phyloP scores from a whole-genome alignment of 192 early-diverging fungal species.

The Backusella australiensis region DNA sequence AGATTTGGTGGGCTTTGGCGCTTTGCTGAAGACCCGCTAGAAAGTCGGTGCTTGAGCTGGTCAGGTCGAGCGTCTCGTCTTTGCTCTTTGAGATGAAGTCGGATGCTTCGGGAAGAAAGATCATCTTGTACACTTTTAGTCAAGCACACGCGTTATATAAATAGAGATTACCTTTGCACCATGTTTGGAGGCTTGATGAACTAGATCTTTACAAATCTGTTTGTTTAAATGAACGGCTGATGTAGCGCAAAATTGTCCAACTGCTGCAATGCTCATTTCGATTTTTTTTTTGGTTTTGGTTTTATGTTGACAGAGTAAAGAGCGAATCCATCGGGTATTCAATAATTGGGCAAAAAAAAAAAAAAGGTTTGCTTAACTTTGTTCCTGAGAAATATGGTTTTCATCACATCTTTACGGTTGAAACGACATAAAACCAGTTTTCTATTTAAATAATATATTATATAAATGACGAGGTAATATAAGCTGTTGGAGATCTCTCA shows the following conservation, averaged over 20 bases:
- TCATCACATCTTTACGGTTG: too few species aligned
- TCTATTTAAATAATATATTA: too few species aligned
- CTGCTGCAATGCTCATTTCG: constrained; percentile 44
- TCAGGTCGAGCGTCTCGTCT: constrained; percentile 46
- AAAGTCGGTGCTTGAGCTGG: constrained; percentile 52
- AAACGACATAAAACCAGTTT: too few species aligned
- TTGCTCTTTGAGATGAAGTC: constrained; percentile 71
- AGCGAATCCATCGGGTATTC: too few species aligned
- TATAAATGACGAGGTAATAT: too few species aligned
- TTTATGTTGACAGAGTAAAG: too few species aligned
- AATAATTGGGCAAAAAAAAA: too few species aligned
- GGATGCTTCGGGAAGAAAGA: constrained; percentile 82
- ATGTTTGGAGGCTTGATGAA: constrained; percentile 51
- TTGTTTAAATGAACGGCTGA: constrained; percentile 56
- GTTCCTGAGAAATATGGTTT: too few species aligned
- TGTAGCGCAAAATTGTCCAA: constrained; percentile 74
- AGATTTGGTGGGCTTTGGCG: constrained; percentile 58
- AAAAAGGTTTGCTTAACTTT: too few species aligned
- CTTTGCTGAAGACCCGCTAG: constrained; percentile 56
- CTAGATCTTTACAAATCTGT: constrained; percentile 57
- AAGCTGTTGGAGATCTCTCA: too few species aligned
- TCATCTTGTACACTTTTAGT: constrained; percentile 40
- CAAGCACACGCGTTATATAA: too few species aligned
- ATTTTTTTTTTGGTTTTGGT: too few species aligned
- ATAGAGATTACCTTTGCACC: constrained; percentile 50